Conservation (phyloP, 352 stramenopile genomes). For the Globisporangium recalcitrans region DNA sequence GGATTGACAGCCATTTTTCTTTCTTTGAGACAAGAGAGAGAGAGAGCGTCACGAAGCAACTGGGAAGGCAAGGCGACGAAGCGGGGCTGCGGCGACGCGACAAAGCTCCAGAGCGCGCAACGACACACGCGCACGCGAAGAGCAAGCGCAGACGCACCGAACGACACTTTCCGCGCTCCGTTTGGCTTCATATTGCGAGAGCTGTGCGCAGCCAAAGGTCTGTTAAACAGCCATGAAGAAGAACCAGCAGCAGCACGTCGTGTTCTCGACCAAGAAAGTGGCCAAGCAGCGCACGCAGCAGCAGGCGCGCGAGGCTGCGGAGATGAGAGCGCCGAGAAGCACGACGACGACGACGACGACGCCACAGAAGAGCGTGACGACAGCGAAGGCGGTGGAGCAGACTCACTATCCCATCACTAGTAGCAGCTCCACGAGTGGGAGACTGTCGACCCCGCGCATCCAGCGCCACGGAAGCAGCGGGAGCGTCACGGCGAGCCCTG, state of each 20-base stretch:
- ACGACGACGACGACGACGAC: background rate
- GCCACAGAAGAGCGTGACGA: background rate
- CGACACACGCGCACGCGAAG: background rate
- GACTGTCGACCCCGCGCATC: background rate
- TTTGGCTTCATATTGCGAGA: background rate
- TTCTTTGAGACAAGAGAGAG: conserved; percentile 6
- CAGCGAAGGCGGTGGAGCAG: conserved; percentile 4
- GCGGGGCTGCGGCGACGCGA: background rate
- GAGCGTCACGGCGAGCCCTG: conserved; percentile 11
- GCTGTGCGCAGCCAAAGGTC: background rate
- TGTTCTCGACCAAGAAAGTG: conserved; percentile 69
- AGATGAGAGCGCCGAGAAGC: background rate
- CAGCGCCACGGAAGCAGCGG: conserved; percentile 9
- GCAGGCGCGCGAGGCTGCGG: conserved; percentile 18
- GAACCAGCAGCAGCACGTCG: conserved; percentile 32
- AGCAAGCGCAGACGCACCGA: background rate
- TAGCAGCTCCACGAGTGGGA: background rate
- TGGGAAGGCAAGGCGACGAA: background rate
- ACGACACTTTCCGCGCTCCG: background rate
- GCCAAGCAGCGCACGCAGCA: conserved; percentile 25
- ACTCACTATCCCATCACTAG: conserved; percentile 8
- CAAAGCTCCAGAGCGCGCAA: background rate
- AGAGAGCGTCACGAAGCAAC: background rate
- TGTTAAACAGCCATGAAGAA: conserved; percentile 22
- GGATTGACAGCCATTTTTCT: background rate